phyloP scores from a whole-genome alignment of 768 basidiomycete species.

The Serpula lacrymans region DNA sequence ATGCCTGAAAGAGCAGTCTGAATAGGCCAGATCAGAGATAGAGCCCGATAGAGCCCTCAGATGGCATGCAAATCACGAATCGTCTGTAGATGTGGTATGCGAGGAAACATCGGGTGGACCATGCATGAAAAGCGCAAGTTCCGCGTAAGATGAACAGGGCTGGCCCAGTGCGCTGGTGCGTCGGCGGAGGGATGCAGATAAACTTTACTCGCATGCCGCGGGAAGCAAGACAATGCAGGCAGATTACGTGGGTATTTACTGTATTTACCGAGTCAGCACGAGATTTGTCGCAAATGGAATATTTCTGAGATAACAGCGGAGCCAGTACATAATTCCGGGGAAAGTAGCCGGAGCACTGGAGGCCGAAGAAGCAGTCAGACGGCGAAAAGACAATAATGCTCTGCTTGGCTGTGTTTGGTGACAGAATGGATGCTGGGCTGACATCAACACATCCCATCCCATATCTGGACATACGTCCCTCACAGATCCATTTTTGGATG shows the following conservation, averaged over 20 bases:
- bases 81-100: not conserved
- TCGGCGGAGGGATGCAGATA: conserved; percentile 24
- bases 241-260: conserved; percentile 25
- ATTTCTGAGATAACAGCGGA: conserved; percentile 18
- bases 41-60: not conserved
- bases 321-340: conserved; percentile 34
- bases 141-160: conserved; percentile 11
- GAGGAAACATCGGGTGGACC: conserved; percentile 11
- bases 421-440: conserved; percentile 41
- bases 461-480: too few species aligned
- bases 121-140: conserved; percentile 4
- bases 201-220: conserved; percentile 21
- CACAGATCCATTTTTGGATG: conserved; percentile 27
- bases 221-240: conserved; percentile 25
- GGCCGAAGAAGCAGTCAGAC: conserved; percentile 25
- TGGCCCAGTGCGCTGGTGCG: conserved; percentile 16
- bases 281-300: conserved; percentile 28
- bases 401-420: conserved; percentile 39
- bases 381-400: conserved; percentile 44
- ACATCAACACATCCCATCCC: too few species aligned
- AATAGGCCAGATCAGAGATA: conserved; percentile 14
- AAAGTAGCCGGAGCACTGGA: conserved; percentile 28
- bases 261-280: conserved; percentile 29
- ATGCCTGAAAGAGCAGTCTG: conserved; percentile 25
- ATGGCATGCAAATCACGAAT: conserved; percentile 8